phyloP scores from a whole-genome alignment of 805 yeast genomes.

The Saccharomyces jurei region DNA sequence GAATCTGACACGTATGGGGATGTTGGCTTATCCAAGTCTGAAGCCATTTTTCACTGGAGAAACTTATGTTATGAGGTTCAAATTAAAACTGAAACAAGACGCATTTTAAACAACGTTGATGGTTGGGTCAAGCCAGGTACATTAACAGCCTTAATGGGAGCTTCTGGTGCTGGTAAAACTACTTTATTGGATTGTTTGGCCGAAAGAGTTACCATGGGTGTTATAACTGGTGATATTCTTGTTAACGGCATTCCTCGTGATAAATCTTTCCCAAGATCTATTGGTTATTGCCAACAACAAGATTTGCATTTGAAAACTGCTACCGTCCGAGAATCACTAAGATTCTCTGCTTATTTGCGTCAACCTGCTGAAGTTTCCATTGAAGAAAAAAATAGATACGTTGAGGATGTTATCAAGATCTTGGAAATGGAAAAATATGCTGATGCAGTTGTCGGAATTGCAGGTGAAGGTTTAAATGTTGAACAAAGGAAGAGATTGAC shows the following conservation, averaged over 20 bases:
- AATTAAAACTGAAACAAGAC: slow-evolving; percentile 51
- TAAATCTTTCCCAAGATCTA: slow-evolving; percentile 50
- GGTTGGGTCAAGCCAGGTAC: slow-evolving; percentile 85
- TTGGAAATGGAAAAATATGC: slow-evolving; percentile 59
- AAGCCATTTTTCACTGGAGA: slow-evolving; percentile 68
- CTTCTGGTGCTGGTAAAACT: slow-evolving; percentile 78
- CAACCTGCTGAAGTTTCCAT: slow-evolving; percentile 47
- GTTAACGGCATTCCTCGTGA: slow-evolving; percentile 58
- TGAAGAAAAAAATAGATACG: slow-evolving; percentile 54
- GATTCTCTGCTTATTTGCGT: slow-evolving; percentile 59
- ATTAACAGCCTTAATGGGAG: slow-evolving; percentile 70
- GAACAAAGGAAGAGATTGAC: slow-evolving; percentile 57
- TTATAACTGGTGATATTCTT: slow-evolving; percentile 57
- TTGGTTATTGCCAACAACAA: slow-evolving; percentile 73
- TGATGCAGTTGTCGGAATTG: slow-evolving; percentile 66
- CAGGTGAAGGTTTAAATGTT: slow-evolving; percentile 62
- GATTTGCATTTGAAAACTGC: slow-evolving; percentile 59
- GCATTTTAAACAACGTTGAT: slow-evolving; percentile 56
- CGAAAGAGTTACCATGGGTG: slow-evolving; percentile 62
- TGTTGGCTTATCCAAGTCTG: slow-evolving; percentile 27
- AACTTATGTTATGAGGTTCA: slow-evolving; percentile 63
- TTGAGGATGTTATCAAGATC: slow-evolving; percentile 54
- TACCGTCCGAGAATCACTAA: slow-evolving; percentile 66
- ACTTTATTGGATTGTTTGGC: slow-evolving; percentile 65
- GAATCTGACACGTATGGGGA: slow-evolving; percentile 15